A percentile compares a stretch with the other conserved stretches of the same genome.
These are phyloP conservation scores for Ajuga reptans DNA, from an alignment of 305 asterid genomes.

Conservation along the genomic window DNA sequence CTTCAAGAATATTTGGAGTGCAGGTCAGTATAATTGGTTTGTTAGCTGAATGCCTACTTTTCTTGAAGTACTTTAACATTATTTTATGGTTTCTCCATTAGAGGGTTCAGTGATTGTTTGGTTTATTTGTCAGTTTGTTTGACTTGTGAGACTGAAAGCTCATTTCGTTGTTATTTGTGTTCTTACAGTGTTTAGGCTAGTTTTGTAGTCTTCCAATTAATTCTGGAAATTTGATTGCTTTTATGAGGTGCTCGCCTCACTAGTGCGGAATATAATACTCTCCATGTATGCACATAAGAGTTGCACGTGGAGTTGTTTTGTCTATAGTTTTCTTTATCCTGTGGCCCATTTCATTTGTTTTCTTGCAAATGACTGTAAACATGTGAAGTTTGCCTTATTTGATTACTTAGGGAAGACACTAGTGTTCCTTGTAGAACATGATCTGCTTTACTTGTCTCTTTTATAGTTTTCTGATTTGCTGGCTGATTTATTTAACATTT, in stretches of 20 bases:
- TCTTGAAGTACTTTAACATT: slow-evolving; percentile 9
- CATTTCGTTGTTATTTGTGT: slow-evolving; percentile 9
- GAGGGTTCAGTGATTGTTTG: background rate
- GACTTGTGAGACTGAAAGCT: slow-evolving; percentile 14
- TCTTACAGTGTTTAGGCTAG: background rate
- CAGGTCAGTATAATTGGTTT: slow-evolving; percentile 54
- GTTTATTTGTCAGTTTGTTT: slow-evolving; percentile 15
- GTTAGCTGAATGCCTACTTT: slow-evolving; percentile 18
- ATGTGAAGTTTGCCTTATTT: slow-evolving; percentile 9
- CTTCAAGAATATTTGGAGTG: slow-evolving; percentile 86
- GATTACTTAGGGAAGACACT: background rate
- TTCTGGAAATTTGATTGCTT: slow-evolving; percentile 15
- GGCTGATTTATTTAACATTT: background rate
- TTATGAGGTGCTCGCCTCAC: slow-evolving; percentile 2
- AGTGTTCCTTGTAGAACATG: slow-evolving; percentile 3
- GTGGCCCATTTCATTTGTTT: slow-evolving; percentile 1
- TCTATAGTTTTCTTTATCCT: background rate
- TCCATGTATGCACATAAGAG: slow-evolving; percentile 13
- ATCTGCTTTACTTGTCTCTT: slow-evolving; percentile 6
- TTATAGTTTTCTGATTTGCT: background rate
- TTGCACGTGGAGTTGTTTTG: background rate
- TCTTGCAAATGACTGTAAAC: slow-evolving; percentile 6
- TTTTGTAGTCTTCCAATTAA: background rate
- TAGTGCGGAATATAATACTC: background rate
- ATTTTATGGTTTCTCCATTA: slow-evolving; percentile 12